Conservation (phyloP, 1,139 yeast genomes). For the Hyphopichia khmerensis region DNA sequence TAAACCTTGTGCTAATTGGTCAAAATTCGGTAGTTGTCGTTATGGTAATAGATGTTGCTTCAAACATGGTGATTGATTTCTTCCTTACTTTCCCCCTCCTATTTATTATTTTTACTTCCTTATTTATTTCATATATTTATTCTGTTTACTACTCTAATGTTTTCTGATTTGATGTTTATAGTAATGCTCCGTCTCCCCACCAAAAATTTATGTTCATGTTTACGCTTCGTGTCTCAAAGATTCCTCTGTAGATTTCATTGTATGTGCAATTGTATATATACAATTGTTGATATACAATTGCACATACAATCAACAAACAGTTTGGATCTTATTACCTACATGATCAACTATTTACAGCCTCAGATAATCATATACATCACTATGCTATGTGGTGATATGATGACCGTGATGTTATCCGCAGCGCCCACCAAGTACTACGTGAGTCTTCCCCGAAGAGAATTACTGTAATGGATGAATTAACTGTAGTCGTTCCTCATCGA, state of each 20-base stretch:
- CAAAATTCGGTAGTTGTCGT: slow-evolving; percentile 76
- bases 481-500: slow-evolving; percentile 54
- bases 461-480: slow-evolving; percentile 40
- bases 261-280: too few relatives aligned
- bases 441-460: slow-evolving; percentile 13
- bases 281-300: too few relatives aligned
- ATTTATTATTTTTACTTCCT: neutral
- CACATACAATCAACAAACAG: too few relatives aligned
- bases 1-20: slow-evolving; percentile 89
- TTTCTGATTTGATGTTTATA: too few relatives aligned
- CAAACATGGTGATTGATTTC: slow-evolving; percentile 58
- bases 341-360: slow-evolving; percentile 22
- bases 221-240: neutral
- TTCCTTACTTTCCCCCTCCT: neutral
- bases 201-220: neutral
- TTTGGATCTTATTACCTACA: too few relatives aligned
- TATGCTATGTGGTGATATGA: slow-evolving; percentile 29
- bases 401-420: slow-evolving; percentile 31
- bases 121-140: neutral
- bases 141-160: neutral
- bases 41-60: slow-evolving; percentile 92
- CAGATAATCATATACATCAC: slow-evolving; percentile 29
- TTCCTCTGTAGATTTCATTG: too few relatives aligned
- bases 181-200: too few relatives aligned
- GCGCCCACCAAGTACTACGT: slow-evolving; percentile 21